Base-by-base conservation (phyloP, 805 yeast species). In the Ogataea corticis region DNA sequence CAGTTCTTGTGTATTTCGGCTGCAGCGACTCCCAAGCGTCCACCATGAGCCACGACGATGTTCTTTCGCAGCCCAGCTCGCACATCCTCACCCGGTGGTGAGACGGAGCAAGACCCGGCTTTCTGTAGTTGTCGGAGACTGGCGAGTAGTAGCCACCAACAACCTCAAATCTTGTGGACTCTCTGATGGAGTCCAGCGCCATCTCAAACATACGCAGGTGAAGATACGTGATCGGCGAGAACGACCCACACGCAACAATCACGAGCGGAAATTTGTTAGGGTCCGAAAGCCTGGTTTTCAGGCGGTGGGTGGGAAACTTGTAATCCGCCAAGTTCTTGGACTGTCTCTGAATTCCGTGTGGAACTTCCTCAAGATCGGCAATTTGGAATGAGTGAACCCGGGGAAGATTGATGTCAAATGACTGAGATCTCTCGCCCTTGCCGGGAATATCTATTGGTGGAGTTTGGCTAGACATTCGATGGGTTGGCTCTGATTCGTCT, bases 1-100 rank as follows among this genome's bases (percentile, higher is more conserved):
- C 97, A 0, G 99, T 94, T 55, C 99, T 77, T 21, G 96, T 89
- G 65, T 94, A 94, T 37, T 82, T 76, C 1, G 87, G 87, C 67
- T 94, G 99, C 49, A 94, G 72, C 3, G 95, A 85, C 69, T 94
- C 99, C 99, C 99, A 94, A 1, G 98, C 97, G 65, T 94, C 99
- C 23, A 94, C 99, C 99, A 94, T 94, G 32, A 94, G 75, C 99
- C 99, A 94, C 21, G 92, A 83, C 3, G 94, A 83, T 0, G 99
- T 94, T 59, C 99, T 76, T 63, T 94, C 99, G 67, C 99, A 91
- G 0, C 97, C 98, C 61, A 94, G 74, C 65, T 94, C 99, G 68
- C 99, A 90, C 99, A 94, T 94, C 42, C 98, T 76, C 10, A 94
- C 99, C 46, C 99, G 79, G 65, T 94, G 97, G 50, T 75, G 76